These are phyloP conservation scores for Cylindrotheca closterium DNA, from an alignment of 108 stramenopile species.

Conservation along the genomic window DNA sequence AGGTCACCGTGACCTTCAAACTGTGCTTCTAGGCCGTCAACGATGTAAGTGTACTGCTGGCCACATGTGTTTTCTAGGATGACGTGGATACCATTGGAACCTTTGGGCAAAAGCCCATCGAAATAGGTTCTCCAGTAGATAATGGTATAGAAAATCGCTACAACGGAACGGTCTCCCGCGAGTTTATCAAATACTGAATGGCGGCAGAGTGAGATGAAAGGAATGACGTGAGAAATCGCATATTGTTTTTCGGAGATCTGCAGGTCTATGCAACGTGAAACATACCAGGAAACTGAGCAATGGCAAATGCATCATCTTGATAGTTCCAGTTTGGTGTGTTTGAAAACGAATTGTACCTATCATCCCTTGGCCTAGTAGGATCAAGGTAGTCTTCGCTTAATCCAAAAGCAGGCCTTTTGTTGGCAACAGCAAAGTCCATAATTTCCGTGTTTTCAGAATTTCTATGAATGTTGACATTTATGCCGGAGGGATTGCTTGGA, in stretches of 20 bases:
- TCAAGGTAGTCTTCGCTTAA: too few relatives aligned
- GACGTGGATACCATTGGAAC: slow-evolving; percentile 44
- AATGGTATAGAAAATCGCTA: background rate
- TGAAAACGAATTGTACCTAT: too few relatives aligned
- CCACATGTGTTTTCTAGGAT: slow-evolving; percentile 34
- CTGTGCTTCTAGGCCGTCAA: slow-evolving; percentile 26
- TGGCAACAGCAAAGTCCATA: too few relatives aligned
- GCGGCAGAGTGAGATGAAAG: slow-evolving; percentile 7
- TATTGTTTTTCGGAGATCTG: background rate
- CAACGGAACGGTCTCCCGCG: background rate
- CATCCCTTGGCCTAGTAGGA: too few relatives aligned
- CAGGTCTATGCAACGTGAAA: too few relatives aligned
- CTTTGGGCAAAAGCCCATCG: slow-evolving; percentile 24
- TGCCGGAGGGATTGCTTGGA: background rate
- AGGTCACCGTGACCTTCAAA: slow-evolving; percentile 47
- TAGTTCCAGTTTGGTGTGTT: too few relatives aligned
- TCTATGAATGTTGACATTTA: too few relatives aligned
- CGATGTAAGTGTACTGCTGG: slow-evolving; percentile 35
- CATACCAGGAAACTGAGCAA: too few relatives aligned
- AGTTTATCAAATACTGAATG: slow-evolving; percentile 47
- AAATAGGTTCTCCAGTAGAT: slow-evolving; percentile 24
- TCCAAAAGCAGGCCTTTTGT: too few relatives aligned
- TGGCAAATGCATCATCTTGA: too few relatives aligned
- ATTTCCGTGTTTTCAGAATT: too few relatives aligned
- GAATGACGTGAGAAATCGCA: background rate